Conservation (phyloP, 495 filamentous ascomycete genomes). For the Ascodesmis nigricans region DNA sequence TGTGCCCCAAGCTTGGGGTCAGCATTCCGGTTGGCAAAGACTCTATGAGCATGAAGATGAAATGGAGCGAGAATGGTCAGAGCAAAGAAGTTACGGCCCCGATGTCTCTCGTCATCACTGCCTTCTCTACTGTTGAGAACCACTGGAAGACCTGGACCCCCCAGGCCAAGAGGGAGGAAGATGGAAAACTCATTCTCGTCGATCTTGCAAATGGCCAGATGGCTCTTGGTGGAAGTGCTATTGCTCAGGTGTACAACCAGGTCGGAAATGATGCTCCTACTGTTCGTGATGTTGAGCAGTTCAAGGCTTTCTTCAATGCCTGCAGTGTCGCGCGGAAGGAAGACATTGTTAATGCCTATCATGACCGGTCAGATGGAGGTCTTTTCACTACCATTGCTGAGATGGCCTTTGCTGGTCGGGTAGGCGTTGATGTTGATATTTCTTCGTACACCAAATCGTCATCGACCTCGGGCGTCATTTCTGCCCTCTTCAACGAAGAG, state of each 20-base stretch:
- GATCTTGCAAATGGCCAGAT: slow-evolving; percentile 60
- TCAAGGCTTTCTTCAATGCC: slow-evolving; percentile 86
- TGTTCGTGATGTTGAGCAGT: slow-evolving; percentile 53
- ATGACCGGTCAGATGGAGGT: slow-evolving; percentile 85
- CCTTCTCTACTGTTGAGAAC: slow-evolving; percentile 64
- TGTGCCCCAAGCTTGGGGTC: slow-evolving; percentile 59
- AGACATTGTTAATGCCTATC: slow-evolving; percentile 78
- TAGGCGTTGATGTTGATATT: slow-evolving; percentile 66
- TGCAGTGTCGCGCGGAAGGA: slow-evolving; percentile 66
- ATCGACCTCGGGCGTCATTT: slow-evolving; percentile 40
- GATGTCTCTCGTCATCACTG: slow-evolving; percentile 69
- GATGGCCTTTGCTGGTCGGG: slow-evolving; percentile 96
- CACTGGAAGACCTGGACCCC: slow-evolving; percentile 83
- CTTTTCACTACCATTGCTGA: slow-evolving; percentile 78
- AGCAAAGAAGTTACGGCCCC: slow-evolving; percentile 77
- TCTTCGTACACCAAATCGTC: slow-evolving; percentile 24
- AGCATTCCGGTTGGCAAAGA: slow-evolving; percentile 94
- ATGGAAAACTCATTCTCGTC: slow-evolving; percentile 82
- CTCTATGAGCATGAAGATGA: slow-evolving; percentile 96
- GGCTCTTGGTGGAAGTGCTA: slow-evolving; percentile 72
- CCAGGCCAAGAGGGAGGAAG: slow-evolving; percentile 63
- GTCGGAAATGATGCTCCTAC: slow-evolving; percentile 69
- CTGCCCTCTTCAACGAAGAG: slow-evolving; percentile 83
- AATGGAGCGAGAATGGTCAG: slow-evolving; percentile 49
- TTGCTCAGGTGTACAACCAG: slow-evolving; percentile 79